These are phyloP conservation scores for Stagonosporopsis chrysanthemi DNA, from an alignment of 2,329 filamentous ascomycete genomes.

Conservation along the genomic window DNA sequence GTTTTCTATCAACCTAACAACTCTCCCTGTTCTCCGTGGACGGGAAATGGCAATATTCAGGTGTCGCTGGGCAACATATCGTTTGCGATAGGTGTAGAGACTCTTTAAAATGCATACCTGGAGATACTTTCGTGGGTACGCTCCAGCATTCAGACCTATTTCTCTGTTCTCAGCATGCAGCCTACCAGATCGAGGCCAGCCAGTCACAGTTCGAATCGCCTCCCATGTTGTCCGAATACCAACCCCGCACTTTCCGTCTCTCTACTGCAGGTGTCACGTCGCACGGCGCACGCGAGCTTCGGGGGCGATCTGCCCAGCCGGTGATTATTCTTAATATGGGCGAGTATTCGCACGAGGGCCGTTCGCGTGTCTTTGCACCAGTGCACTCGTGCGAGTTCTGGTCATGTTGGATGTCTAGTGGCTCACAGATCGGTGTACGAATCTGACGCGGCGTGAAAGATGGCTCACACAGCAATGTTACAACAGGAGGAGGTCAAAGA, in stretches of 20 bases:
- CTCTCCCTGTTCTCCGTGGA: too few relatives aligned
- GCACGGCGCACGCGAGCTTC: conserved; percentile 9
- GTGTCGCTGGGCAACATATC: not conserved
- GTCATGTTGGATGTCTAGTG: not conserved
- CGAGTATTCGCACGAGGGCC: conserved; percentile 7
- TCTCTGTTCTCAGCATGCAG: too few relatives aligned
- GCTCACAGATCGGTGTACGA: not conserved
- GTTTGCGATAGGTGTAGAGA: not conserved
- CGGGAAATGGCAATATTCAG: too few relatives aligned
- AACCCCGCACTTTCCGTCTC: conserved; percentile 8
- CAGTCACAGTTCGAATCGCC: not conserved
- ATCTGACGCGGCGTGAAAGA: not conserved
- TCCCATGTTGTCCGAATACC: not conserved
- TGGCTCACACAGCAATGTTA: not conserved
- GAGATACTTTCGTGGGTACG: too few relatives aligned
- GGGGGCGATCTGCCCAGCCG: conserved; percentile 1
- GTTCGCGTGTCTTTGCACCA: conserved; percentile 6
- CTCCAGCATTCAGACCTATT: too few relatives aligned
- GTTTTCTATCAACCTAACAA: too few relatives aligned
- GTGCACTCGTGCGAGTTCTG: not conserved
- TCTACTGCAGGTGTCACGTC: conserved; percentile 11
- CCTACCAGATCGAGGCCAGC: not conserved
- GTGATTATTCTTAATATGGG: conserved; percentile 2
- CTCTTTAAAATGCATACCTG: not conserved
- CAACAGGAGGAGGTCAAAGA: too few relatives aligned